Evolutionary conservation across 352 stramenopile genomes (phyloP).

Genomic region (Aphanomyces astaci): DNA sequence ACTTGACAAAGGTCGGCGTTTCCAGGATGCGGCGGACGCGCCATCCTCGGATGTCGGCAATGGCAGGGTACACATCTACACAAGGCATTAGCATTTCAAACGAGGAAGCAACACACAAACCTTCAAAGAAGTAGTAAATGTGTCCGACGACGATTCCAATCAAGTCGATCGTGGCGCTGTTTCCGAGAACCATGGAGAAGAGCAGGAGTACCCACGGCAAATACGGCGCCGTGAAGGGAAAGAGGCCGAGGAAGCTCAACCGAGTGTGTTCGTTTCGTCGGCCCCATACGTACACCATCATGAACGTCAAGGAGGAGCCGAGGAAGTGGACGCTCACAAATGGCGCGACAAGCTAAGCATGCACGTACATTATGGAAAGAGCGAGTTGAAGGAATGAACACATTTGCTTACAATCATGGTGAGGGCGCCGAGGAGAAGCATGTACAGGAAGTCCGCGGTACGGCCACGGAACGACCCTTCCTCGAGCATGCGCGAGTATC

Average conservation of each 20-base stretch:
- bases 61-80: conserved; percentile 95
- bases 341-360: conserved; percentile 82
- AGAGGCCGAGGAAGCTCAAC: conserved; percentile 97
- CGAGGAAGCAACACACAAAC: conserved; percentile 25
- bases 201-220: conserved; percentile 97
- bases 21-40: conserved; percentile 85
- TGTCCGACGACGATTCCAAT: conserved; percentile 99
- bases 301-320: conserved; percentile 97
- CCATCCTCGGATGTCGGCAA: conserved; percentile 94
- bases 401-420: conserved; percentile 86
- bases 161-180: conserved; percentile 92
- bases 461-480: conserved; percentile 96
- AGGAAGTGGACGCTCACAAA: conserved; percentile 98
- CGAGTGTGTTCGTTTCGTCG: conserved; percentile 91
- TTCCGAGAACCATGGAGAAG: conserved; percentile 94
- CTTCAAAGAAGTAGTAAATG: conserved; percentile 99
- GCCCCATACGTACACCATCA: conserved; percentile 99
- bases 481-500: conserved; percentile 96
- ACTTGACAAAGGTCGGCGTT: conserved; percentile 81
- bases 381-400: neutral
- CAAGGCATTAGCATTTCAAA: conserved; percentile 2
- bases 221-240: conserved; percentile 98
- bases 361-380: neutral
- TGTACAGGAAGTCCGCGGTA: conserved; percentile 96
- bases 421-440: conserved; percentile 93